Conservation (phyloP, 2,329 filamentous ascomycete genomes). For the Aureobasidium sp. region DNA sequence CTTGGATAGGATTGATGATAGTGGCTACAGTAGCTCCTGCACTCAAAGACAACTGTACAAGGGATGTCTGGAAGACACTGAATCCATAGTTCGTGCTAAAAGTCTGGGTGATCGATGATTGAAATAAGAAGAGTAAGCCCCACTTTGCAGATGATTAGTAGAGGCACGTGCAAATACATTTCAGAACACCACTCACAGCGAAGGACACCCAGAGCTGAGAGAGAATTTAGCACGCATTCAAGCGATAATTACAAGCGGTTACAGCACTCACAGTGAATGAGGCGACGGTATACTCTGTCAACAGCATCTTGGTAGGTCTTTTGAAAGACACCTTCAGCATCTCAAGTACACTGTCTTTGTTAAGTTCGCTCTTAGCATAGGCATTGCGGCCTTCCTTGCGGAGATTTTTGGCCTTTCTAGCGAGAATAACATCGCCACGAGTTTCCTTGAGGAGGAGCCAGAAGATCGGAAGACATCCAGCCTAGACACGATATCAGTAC, state of each 20-base stretch:
- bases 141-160: constrained; percentile 22
- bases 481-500: constrained; percentile 19
- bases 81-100: constrained; percentile 32
- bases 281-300: constrained; percentile 25
- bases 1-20: constrained; percentile 29
- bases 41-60: constrained; percentile 36
- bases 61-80: constrained; percentile 31
- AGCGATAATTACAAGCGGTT: constrained; percentile 31
- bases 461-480: constrained; percentile 24
- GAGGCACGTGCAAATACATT: not conserved
- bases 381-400: constrained; percentile 22
- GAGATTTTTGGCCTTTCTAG: constrained; percentile 21
- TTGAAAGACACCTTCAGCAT: constrained; percentile 25
- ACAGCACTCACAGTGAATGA: constrained; percentile 24
- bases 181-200: constrained; percentile 30
- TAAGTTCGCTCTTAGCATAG: constrained; percentile 23
- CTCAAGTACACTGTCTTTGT: constrained; percentile 19
- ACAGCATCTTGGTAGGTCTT: constrained; percentile 25
- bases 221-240: constrained; percentile 19
- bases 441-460: constrained; percentile 36
- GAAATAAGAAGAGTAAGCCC: constrained; percentile 40
- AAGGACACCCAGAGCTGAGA: constrained; percentile 34
- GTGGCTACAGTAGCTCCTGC: constrained; percentile 37
- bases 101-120: constrained; percentile 36
- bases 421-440: constrained; percentile 36